Base-by-base conservation (phyloP, 2,329 filamentous ascomycete species). In the Aurifilum marmelostoma region DNA sequence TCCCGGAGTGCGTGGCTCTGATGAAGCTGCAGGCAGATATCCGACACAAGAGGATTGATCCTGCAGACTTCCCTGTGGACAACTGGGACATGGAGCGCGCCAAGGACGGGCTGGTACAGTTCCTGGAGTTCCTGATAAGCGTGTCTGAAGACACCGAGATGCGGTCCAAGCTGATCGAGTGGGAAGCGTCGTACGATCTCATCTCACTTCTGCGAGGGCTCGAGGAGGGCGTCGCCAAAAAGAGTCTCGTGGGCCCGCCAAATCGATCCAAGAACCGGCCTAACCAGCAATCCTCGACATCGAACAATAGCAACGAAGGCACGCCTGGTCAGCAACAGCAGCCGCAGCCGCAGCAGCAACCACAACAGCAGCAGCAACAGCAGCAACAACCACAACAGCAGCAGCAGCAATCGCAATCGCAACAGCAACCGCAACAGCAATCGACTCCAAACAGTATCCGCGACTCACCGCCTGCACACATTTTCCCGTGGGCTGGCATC, bases 21-120 rank as follows among this genome's bases (percentile, higher is more conserved):
- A 97, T 98, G 82, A 93, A 96, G 75, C 86, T 97, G 3, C 95
- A 98, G 81, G 92, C 93, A 21, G 92, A 97, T 76, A 97, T 97
- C 43, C 90, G 93, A 56, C 89, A 91, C 54, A 89, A 91, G 41
- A 85, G 89, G 68, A 89, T 91, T 21, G 88, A 95, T 70, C 89
- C 93, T 0, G 89, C 92, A 71, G 94, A 97, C 75, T 98, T 97
- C 75, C 95, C 95, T 0, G 89, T 97, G 1, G 97, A 98, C 75
- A 87, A 94, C 61, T 98, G 95, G 95, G 95, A 98, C 75, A 97
- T 98, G 91, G 95, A 98, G 78, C 89, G 95, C 18, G 95, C 97
- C 69, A 97, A 97, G 78, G 95, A 98, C 76, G 95, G 95, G 0
- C 88, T 98, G 1, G 93, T 94, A 65, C 94, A 97, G 78, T 97